These are phyloP conservation scores for Pleomassaria siparia DNA, from an alignment of 2,329 filamentous ascomycete species.

Conservation along the genomic window DNA sequence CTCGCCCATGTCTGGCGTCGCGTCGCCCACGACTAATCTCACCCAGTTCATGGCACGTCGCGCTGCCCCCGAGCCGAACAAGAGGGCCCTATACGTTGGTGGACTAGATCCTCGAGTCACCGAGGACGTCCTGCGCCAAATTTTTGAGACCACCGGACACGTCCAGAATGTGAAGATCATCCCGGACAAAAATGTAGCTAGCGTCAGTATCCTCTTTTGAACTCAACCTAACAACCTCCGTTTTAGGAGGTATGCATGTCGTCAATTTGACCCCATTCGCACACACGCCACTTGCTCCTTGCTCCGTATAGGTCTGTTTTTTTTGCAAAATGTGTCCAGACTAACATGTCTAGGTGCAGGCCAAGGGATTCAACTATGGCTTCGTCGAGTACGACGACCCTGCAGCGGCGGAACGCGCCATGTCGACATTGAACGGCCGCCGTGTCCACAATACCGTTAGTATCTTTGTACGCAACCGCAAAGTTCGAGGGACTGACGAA, in stretches of 20 bases:
- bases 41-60: slow-evolving; percentile 73
- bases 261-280: not conserved
- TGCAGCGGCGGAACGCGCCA: slow-evolving; percentile 91
- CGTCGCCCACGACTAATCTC: slow-evolving; percentile 82
- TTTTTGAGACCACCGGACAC: slow-evolving; percentile 98
- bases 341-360: slow-evolving; percentile 55
- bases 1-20: slow-evolving; percentile 79
- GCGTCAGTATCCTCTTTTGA: slow-evolving; percentile 2
- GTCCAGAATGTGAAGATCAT: slow-evolving; percentile 99
- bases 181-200: slow-evolving; percentile 89
- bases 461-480: slow-evolving; percentile 12
- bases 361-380: slow-evolving; percentile 97
- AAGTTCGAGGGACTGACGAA: slow-evolving; percentile 24
- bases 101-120: slow-evolving; percentile 93
- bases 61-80: slow-evolving; percentile 96
- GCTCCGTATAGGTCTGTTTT: not conserved
- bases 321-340: not conserved
- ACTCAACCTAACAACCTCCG: not conserved
- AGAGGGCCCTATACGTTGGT: slow-evolving; percentile 93
- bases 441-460: slow-evolving; percentile 92
- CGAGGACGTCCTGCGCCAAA: slow-evolving; percentile 93
- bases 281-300: not conserved
- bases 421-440: slow-evolving; percentile 94
- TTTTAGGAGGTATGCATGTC: slow-evolving; percentile 1
- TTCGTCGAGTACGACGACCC: slow-evolving; percentile 99